Conservation (phyloP, 805 yeast genomes). For the Cyberlindnera amylophila region DNA sequence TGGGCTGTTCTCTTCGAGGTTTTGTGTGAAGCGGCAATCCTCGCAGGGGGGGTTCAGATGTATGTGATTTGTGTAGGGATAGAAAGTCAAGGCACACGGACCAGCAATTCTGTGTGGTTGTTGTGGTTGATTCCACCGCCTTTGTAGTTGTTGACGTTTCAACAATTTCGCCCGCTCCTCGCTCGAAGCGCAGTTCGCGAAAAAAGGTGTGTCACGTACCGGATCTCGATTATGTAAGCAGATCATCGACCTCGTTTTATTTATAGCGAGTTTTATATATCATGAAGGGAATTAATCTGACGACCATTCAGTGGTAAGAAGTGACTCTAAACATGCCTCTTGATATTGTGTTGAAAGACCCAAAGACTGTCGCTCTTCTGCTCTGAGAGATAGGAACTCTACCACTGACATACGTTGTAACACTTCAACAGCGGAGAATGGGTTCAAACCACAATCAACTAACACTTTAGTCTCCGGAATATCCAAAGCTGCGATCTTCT, state of each 20-base stretch:
- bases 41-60: no score
- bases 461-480: slow-evolving; percentile 7
- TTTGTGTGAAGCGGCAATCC: no score
- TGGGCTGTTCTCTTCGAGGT: no score
- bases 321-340: neutral
- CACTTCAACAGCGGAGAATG: slow-evolving; percentile 11
- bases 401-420: slow-evolving; percentile 4
- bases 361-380: slow-evolving; percentile 4
- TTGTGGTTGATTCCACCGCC: neutral
- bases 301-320: slow-evolving; percentile 13
- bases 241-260: no score
- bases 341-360: slow-evolving; percentile 1
- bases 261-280: no score
- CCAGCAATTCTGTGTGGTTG: neutral
- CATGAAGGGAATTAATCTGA: no score
- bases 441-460: slow-evolving; percentile 18
- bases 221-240: slow-evolving; percentile 1
- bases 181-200: slow-evolving; percentile 5
- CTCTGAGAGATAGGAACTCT: slow-evolving; percentile 8
- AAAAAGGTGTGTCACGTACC: slow-evolving; percentile 4
- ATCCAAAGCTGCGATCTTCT: slow-evolving; percentile 2
- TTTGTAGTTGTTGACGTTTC: slow-evolving; percentile 21
- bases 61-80: slow-evolving; percentile 1
- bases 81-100: no score
- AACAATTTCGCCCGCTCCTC: slow-evolving; percentile 11